Conservation (phyloP, 805 yeast species). For the Pichia kluyveri region DNA sequence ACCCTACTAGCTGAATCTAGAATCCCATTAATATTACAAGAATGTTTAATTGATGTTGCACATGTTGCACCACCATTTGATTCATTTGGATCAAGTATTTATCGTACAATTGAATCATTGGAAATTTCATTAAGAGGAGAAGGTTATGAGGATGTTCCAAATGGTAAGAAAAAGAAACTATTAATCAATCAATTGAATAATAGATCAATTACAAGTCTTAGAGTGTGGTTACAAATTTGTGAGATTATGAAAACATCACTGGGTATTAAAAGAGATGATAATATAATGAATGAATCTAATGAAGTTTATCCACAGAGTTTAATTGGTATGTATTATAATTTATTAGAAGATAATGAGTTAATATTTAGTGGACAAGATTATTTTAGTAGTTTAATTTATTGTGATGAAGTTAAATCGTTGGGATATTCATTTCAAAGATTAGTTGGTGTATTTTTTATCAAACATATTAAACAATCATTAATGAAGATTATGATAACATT, state of each 20-base stretch:
- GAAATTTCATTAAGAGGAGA: conserved; percentile 60
- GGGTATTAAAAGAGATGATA: conserved; percentile 17
- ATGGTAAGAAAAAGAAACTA: conserved; percentile 12
- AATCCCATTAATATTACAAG: conserved; percentile 18
- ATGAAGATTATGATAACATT: conserved; percentile 15
- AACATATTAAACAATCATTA: conserved; percentile 43
- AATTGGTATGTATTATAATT: conserved; percentile 47
- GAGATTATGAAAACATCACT: conserved; percentile 20
- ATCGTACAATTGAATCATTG: conserved; percentile 50
- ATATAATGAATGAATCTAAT: conserved; percentile 10
- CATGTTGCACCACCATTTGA: conserved; percentile 24
- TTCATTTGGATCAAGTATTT: conserved; percentile 27
- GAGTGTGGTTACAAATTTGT: conserved; percentile 33
- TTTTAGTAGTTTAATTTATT: conserved; percentile 42
- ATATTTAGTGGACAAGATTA: conserved; percentile 35
- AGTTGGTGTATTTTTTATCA: conserved; percentile 39
- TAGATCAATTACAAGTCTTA: conserved; percentile 49
- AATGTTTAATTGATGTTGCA: conserved; percentile 17
- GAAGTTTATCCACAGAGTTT: conserved; percentile 23
- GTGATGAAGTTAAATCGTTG: conserved; percentile 37
- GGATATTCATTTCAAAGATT: conserved; percentile 39
- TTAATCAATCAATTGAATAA: conserved; percentile 51
- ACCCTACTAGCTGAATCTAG: conserved; percentile 11
- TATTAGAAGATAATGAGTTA: conserved; percentile 29
- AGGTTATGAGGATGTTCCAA: conserved; percentile 16